Percentiles rank a stretch among this genome's conserved stretches.
Evolutionary conservation across 257 asterid genomes (phyloP).

Genomic region (Solanum bukasovii): DNA sequence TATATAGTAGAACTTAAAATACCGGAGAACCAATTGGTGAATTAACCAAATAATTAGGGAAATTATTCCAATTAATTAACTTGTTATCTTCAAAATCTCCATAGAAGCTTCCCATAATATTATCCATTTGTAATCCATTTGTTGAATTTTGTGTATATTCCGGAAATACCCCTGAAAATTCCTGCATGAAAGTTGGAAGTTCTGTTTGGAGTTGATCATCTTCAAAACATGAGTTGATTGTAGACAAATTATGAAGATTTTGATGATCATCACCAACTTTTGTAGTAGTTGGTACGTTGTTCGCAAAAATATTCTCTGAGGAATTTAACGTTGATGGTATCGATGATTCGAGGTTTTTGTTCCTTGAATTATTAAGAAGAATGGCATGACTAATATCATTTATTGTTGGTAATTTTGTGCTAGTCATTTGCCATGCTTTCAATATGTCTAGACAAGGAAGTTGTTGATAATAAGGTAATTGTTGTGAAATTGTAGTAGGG

Average conservation of each 20-base stretch:
- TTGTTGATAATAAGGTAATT: background rate
- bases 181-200: background rate
- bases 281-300: background rate
- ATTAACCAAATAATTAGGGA: background rate
- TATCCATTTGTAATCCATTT: background rate
- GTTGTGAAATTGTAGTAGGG: background rate
- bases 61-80: slow-evolving; percentile 10
- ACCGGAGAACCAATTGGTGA: slow-evolving; percentile 2
- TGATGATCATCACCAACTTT: background rate
- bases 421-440: slow-evolving; percentile 7
- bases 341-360: background rate
- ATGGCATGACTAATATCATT: background rate
- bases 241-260: background rate
- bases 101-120: background rate
- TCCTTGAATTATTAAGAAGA: background rate
- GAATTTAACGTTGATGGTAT: background rate
- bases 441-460: slow-evolving; percentile 14
- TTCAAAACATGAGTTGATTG: background rate
- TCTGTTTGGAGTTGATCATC: background rate
- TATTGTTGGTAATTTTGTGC: background rate
- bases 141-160: background rate
- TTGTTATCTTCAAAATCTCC: slow-evolving; percentile 1
- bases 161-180: background rate
- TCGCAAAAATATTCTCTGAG: background rate
- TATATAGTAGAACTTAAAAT: background rate